Evolutionary conservation across 2,329 filamentous ascomycete genomes (phyloP).

Genomic region (Penicillium sp.): DNA sequence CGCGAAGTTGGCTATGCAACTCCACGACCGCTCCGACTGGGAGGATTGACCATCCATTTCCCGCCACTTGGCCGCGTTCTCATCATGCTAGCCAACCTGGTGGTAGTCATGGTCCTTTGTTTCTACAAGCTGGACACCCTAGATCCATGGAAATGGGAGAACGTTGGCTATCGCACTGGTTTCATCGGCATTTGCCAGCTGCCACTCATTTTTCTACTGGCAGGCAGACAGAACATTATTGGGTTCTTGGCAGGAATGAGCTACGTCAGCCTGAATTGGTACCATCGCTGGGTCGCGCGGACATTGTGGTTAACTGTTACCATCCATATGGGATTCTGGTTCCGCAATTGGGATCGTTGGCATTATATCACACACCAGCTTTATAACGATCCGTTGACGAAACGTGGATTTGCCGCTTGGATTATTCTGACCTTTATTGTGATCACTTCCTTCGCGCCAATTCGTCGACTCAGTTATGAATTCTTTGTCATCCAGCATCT

Average conservation of each 20-base stretch:
- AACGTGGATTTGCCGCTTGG: slow-evolving; percentile 47
- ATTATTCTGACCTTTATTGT: slow-evolving; percentile 46
- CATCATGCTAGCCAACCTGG: slow-evolving; percentile 37
- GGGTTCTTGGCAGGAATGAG: slow-evolving; percentile 41
- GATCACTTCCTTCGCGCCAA: slow-evolving; percentile 43
- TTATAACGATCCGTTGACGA: slow-evolving; percentile 41
- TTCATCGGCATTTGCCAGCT: slow-evolving; percentile 47
- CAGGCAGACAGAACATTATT: slow-evolving; percentile 49
- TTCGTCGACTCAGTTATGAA: slow-evolving; percentile 46
- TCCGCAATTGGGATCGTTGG: slow-evolving; percentile 45
- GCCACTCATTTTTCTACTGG: slow-evolving; percentile 49
- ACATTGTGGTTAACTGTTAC: slow-evolving; percentile 46
- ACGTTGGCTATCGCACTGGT: slow-evolving; percentile 49
- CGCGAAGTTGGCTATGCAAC: slow-evolving; percentile 47
- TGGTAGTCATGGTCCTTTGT: slow-evolving; percentile 47
- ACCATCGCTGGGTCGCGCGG: slow-evolving; percentile 46
- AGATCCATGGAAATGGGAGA: slow-evolving; percentile 46
- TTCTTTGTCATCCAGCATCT: slow-evolving; percentile 49
- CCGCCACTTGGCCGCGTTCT: slow-evolving; percentile 34
- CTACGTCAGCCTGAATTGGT: slow-evolving; percentile 46
- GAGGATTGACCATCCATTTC: slow-evolving; percentile 28
- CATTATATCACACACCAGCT: slow-evolving; percentile 45
- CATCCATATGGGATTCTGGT: slow-evolving; percentile 49
- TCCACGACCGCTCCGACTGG: slow-evolving; percentile 30
- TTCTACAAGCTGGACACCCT: slow-evolving; percentile 48